Conservation (phyloP, 2,329 filamentous ascomycete species). For the Fusarium chaquense region DNA sequence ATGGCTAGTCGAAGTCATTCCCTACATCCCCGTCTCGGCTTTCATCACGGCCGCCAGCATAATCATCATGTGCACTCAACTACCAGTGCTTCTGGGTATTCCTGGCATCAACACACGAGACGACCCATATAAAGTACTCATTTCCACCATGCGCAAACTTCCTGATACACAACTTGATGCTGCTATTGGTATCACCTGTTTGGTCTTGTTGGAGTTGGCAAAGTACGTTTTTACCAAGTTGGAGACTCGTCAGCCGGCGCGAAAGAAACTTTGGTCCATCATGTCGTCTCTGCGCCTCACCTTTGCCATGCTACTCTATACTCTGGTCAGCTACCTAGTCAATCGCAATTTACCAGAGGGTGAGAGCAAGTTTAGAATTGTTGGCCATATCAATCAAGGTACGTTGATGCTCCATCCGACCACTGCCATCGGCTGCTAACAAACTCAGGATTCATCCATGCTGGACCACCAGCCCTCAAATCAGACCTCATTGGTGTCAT, state of each 20-base stretch:
- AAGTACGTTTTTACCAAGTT: conserved; percentile 68
- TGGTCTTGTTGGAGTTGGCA: conserved; percentile 71
- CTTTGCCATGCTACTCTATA: conserved; percentile 81
- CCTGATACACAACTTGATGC: conserved; percentile 71
- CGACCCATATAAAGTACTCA: conserved; percentile 58
- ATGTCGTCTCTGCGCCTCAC: conserved; percentile 79
- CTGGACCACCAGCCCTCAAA: conserved; percentile 65
- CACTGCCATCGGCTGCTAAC: conserved; percentile 26
- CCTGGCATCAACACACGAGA: conserved; percentile 59
- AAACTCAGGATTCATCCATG: conserved; percentile 6
- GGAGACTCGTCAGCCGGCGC: conserved; percentile 70
- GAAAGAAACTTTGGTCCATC: conserved; percentile 77
- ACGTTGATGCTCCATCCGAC: conserved; percentile 17
- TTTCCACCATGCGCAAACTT: conserved; percentile 56
- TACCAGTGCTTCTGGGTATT: conserved; percentile 60
- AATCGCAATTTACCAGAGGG: conserved; percentile 65
- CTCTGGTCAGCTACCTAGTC: conserved; percentile 76
- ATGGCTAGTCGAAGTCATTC: conserved; percentile 65
- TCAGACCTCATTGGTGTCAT: conserved; percentile 67
- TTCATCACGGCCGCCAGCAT: conserved; percentile 65
- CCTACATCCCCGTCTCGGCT: conserved; percentile 62
- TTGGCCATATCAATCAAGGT: conserved; percentile 75
- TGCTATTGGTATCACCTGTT: conserved; percentile 76
- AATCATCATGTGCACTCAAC: conserved; percentile 63
- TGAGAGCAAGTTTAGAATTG: conserved; percentile 69